A percentile compares a stretch with the other conserved stretches of the same genome.
phyloP scores from a whole-genome alignment of 305 asterid species.

The Fraxinus angustifolia region DNA sequence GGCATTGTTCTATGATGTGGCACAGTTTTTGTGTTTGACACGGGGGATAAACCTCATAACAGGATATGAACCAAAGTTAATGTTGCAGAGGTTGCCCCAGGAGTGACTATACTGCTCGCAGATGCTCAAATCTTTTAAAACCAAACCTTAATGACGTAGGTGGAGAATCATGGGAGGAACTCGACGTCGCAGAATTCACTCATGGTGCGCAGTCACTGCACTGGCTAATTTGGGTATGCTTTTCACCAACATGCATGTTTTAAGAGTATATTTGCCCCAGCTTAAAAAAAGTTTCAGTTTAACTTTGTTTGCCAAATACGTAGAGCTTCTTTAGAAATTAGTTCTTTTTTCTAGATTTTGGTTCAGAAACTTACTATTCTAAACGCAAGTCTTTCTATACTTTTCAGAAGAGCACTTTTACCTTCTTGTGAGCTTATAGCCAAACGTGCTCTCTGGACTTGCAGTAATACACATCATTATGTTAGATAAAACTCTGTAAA shows the following conservation, averaged over 20 bases:
- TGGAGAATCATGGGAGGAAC: conserved; percentile 98
- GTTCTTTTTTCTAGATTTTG: not conserved
- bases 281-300: not conserved
- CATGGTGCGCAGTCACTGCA: conserved; percentile 68
- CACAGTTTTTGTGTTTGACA: conserved; percentile 40
- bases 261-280: not conserved
- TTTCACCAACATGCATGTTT: not conserved
- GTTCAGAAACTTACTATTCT: not conserved
- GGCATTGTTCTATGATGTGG: conserved; percentile 11
- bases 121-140: conserved; percentile 60
- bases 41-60: conserved; percentile 43
- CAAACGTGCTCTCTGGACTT: not conserved
- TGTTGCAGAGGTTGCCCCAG: conserved; percentile 93
- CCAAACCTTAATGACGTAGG: conserved; percentile 54
- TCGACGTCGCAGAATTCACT: conserved; percentile 53
- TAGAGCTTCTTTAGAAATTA: not conserved
- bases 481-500: not conserved
- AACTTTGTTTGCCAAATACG: not conserved
- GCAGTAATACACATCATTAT: not conserved
- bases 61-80: conserved; percentile 57
- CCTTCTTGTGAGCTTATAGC: not conserved
- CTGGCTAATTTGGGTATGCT: conserved; percentile 92
- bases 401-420: not conserved
- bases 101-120: conserved; percentile 62
- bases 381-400: not conserved